Percentiles rank a stretch among this genome's conserved stretches.
Conservation (phyloP, 208 protist genomes). For the Trypanosoma platydactyli region DNA sequence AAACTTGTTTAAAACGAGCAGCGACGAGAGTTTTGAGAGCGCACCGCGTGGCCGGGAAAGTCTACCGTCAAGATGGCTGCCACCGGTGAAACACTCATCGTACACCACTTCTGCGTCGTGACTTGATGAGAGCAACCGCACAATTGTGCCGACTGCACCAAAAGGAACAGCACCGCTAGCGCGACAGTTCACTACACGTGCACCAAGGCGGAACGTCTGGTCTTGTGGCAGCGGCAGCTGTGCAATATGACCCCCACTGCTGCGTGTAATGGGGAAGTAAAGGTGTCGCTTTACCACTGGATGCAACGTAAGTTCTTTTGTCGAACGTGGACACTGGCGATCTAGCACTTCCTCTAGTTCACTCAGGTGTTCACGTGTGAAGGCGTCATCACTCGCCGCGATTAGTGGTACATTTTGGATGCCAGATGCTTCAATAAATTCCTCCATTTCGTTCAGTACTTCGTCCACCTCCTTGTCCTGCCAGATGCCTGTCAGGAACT, state of each 20-base stretch:
- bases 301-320: constrained; percentile 43
- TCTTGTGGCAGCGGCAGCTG: constrained; percentile 74
- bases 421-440: constrained; percentile 52
- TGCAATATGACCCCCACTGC: constrained; percentile 59
- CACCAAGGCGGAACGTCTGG: constrained; percentile 68
- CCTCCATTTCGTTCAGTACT: constrained; percentile 73
- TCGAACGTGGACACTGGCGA: constrained; percentile 29
- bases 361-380: constrained; percentile 51
- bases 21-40: constrained; percentile 61
- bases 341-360: constrained; percentile 67
- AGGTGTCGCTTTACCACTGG: constrained; percentile 60
- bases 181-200: constrained; percentile 86
- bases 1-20: constrained; percentile 62
- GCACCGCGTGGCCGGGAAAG: constrained; percentile 65
- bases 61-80: constrained; percentile 71
- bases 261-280: constrained; percentile 79
- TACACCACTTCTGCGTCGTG: constrained; percentile 88
- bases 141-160: constrained; percentile 74
- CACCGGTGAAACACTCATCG: constrained; percentile 82
- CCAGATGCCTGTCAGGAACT: constrained; percentile 78
- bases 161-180: constrained; percentile 78
- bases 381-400: constrained; percentile 69
- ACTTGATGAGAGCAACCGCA: constrained; percentile 75
- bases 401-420: constrained; percentile 73
- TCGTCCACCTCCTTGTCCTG: constrained; percentile 52